Evolutionary conservation across 129 eudicot genomes (phyloP).

Genomic region (Flaveria brownii): DNA sequence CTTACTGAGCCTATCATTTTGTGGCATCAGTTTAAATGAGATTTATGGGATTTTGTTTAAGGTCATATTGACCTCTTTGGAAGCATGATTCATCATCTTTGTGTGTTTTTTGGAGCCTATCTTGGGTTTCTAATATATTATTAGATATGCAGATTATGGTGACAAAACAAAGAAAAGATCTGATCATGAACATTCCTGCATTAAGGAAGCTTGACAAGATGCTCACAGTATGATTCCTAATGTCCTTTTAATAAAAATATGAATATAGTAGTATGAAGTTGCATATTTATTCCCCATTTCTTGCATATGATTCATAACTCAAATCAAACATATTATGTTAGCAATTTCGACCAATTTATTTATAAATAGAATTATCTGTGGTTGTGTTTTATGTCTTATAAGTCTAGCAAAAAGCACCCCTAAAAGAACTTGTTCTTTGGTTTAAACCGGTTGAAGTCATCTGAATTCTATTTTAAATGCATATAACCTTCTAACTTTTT

Average conservation of each 20-base stretch:
- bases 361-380: neutral
- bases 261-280: neutral
- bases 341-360: neutral
- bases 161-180: conserved; percentile 81
- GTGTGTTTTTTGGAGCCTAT: neutral
- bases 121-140: conserved; percentile 28
- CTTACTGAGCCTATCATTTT: neutral
- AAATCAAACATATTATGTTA: neutral
- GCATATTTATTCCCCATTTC: neutral
- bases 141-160: conserved; percentile 68
- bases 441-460: neutral
- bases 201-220: conserved; percentile 75
- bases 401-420: neutral
- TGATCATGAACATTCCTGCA: conserved; percentile 75
- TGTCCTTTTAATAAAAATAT: neutral
- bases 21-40: neutral
- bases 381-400: neutral
- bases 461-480: neutral
- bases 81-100: conserved; percentile 3
- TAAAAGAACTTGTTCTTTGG: neutral
- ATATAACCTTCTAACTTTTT: too few relatives aligned
- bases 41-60: neutral
- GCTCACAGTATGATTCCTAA: conserved; percentile 65
- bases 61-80: conserved; percentile 15
- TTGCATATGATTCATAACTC: neutral